Evolutionary conservation across 805 yeast species (phyloP).

Genomic region (Scheffersomyces coipomensis): DNA sequence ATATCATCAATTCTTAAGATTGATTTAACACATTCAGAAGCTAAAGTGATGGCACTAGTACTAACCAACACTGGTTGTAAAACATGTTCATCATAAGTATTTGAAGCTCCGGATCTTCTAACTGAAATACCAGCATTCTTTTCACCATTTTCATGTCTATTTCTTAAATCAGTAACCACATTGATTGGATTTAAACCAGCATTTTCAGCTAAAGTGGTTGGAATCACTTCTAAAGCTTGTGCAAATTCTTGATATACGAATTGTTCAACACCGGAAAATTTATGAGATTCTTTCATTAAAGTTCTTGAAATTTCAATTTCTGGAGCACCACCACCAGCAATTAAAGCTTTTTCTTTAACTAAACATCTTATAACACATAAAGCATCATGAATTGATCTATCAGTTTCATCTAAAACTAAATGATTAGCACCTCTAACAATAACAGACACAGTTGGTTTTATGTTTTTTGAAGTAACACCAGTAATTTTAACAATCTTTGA

Average conservation of each 20-base stretch:
- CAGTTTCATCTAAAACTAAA: slow-evolving; percentile 91
- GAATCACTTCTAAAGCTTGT: slow-evolving; percentile 86
- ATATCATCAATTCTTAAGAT: slow-evolving; percentile 96
- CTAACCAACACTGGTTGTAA: slow-evolving; percentile 94
- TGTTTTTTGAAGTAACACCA: slow-evolving; percentile 59
- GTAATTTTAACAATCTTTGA: slow-evolving; percentile 87
- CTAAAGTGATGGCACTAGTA: slow-evolving; percentile 90
- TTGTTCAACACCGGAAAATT: slow-evolving; percentile 82
- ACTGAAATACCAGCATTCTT: slow-evolving; percentile 93
- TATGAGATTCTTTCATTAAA: slow-evolving; percentile 66
- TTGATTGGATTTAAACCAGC: slow-evolving; percentile 91
- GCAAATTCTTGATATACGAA: slow-evolving; percentile 92
- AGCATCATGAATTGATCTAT: slow-evolving; percentile 96
- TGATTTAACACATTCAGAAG: slow-evolving; percentile 95
- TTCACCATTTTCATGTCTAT: slow-evolving; percentile 89
- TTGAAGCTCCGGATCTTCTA: slow-evolving; percentile 88
- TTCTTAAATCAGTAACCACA: slow-evolving; percentile 88
- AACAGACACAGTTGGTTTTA: slow-evolving; percentile 76
- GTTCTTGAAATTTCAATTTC: slow-evolving; percentile 85
- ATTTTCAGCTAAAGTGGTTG: slow-evolving; percentile 91
- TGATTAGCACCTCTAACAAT: slow-evolving; percentile 94
- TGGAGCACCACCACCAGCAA: slow-evolving; percentile 99
- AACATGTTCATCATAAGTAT: slow-evolving; percentile 90
- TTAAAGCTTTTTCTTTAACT: slow-evolving; percentile 82
- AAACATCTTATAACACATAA: slow-evolving; percentile 88